These are phyloP conservation scores for Linderniella brevidens DNA, from an alignment of 257 asterid genomes.

Conservation along the genomic window DNA sequence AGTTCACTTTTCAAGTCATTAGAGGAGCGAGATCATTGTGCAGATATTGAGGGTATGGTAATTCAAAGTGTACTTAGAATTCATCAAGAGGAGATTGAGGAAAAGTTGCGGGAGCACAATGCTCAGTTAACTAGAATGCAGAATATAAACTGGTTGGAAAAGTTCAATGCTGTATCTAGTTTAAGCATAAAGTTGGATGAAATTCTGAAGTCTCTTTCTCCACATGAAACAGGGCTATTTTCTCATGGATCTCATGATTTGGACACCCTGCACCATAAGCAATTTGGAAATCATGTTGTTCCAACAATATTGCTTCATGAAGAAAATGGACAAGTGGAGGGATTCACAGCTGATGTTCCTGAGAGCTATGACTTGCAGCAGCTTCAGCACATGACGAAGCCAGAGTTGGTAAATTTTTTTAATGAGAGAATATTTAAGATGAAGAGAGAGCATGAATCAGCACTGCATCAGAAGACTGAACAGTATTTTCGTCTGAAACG, in stretches of 20 bases:
- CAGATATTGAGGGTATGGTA: slow-evolving; percentile 40
- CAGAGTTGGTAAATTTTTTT: slow-evolving; percentile 43
- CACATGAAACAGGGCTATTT: slow-evolving; percentile 29
- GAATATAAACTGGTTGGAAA: slow-evolving; percentile 31
- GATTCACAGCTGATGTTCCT: slow-evolving; percentile 25
- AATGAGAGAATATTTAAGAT: slow-evolving; percentile 36
- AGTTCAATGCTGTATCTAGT: slow-evolving; percentile 38
- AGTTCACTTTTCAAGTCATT: slow-evolving; percentile 23
- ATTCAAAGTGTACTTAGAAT: slow-evolving; percentile 25
- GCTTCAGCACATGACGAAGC: slow-evolving; percentile 38
- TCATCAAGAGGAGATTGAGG: slow-evolving; percentile 29
- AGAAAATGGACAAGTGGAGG: slow-evolving; percentile 39
- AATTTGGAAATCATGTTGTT: slow-evolving; percentile 21
- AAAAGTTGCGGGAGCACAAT: slow-evolving; percentile 24
- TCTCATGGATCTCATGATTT: slow-evolving; percentile 55
- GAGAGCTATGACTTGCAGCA: slow-evolving; percentile 43
- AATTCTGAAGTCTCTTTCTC: slow-evolving; percentile 38
- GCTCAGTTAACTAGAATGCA: slow-evolving; percentile 20
- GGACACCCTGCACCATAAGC: slow-evolving; percentile 32
- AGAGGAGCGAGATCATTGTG: slow-evolving; percentile 20
- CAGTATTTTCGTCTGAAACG: slow-evolving; percentile 43
- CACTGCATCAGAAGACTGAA: slow-evolving; percentile 45
- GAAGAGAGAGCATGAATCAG: slow-evolving; percentile 72
- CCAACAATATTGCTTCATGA: slow-evolving; percentile 19
- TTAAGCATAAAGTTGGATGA: slow-evolving; percentile 40